Base-by-base conservation (phyloP, 768 basidiomycete species). In the Filobasidium wieringae region DNA sequence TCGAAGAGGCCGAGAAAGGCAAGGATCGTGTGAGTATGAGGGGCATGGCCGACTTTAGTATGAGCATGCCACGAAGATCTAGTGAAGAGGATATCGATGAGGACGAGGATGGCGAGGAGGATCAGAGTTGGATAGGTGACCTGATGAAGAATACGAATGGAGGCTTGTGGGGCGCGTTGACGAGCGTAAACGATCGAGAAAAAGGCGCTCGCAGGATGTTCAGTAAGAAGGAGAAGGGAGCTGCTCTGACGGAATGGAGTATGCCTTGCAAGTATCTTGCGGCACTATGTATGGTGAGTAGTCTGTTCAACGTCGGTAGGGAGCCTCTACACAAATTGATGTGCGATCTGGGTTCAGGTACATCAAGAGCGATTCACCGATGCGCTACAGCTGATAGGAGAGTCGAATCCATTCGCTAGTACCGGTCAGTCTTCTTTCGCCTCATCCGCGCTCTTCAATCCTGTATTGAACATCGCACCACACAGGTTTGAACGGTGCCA, bases 191-290 rank as follows among this genome's bases (percentile, higher is more conserved):
- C 33, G n/a, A n/a, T n/a, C 5, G 43, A 24, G 6, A 51, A 59
- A 36, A 62, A 37, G 30, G 58, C 47, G 43, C 3, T 4, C 22
- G 43, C 22, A 47, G n/a, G 43, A 41, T 14, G 22, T 37, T 31
- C 11, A 24, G 34, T 19, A 14, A 31, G 54, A 15, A 51, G 17
- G 15, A 82, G 47, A 79, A 78, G 15, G 81, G 85, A 22, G 85
- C 84, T 45, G 80, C 86, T 51, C 78, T 96, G 29, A 88, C 93
- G 2, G 89, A 95, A 75, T 86, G 90, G 82, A 92, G 88, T 67
- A 81, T 97, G 33, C 88, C 90, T 6, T 97, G 95, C 71, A 81
- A 95, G 40, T 97, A 97, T 76, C 82, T 99, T 22, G 91, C 90
- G 17, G 95, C 93, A 9, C 89, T 96, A 68, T 96, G 92, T 72